These are phyloP conservation scores for Metschnikowia bowlesiae DNA, from an alignment of 805 yeast genomes.

Conservation along the genomic window DNA sequence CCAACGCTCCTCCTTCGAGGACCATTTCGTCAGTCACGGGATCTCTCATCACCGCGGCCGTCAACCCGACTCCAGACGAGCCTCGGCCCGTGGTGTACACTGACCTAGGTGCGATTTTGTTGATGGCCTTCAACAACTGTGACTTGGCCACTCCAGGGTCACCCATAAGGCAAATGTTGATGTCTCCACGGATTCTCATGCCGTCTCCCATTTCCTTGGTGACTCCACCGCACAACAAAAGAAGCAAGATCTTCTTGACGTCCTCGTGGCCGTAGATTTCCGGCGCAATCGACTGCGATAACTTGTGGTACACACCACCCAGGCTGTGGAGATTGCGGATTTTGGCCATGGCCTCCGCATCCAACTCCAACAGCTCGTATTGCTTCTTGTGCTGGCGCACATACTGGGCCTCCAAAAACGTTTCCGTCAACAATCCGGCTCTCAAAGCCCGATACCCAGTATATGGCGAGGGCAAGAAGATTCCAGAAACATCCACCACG, in stretches of 20 bases:
- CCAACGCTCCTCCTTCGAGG: constrained; percentile 96
- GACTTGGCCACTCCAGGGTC: constrained; percentile 99
- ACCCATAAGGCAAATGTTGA: constrained; percentile 94
- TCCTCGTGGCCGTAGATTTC: constrained; percentile 94
- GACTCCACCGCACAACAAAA: constrained; percentile 91
- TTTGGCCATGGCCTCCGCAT: constrained; percentile 50
- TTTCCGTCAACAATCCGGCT: constrained; percentile 93
- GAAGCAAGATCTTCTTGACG: constrained; percentile 82
- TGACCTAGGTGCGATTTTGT: constrained; percentile 92
- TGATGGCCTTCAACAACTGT: constrained; percentile 84
- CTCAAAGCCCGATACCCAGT: constrained; percentile 90
- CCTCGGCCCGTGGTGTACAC: constrained; percentile 98
- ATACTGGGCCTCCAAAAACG: constrained; percentile 83
- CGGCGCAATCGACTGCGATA: constrained; percentile 92
- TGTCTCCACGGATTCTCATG: constrained; percentile 94
- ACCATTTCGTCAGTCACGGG: constrained; percentile 99
- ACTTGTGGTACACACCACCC: constrained; percentile 72
- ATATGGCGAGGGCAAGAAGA: constrained; percentile 90
- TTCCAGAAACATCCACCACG: constrained; percentile 87
- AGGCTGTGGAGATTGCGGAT: constrained; percentile 51
- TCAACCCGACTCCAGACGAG: constrained; percentile 96
- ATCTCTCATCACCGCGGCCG: constrained; percentile 98
- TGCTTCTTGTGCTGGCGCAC: constrained; percentile 85
- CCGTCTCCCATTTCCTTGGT: constrained; percentile 95
- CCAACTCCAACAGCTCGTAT: constrained; percentile 61